A percentile compares a stretch with the other conserved stretches of the same genome.
phyloP scores from a whole-genome alignment of 768 basidiomycete genomes.

The Suillus placidus region DNA sequence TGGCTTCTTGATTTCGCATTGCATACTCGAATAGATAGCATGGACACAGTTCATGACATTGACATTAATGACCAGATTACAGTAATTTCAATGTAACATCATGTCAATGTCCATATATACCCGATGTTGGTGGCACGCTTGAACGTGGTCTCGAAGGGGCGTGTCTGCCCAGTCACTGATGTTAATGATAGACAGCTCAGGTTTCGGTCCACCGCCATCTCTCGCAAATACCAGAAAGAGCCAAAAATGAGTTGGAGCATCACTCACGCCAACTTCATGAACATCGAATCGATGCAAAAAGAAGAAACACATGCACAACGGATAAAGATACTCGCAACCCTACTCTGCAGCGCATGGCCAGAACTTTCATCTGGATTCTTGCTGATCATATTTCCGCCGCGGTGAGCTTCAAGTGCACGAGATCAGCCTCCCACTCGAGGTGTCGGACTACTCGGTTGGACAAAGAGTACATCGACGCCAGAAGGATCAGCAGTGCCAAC shows the following conservation, averaged over 20 bases:
- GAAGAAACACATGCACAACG: neutral
- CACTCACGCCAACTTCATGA: neutral
- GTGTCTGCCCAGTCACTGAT: neutral
- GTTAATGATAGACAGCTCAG: neutral
- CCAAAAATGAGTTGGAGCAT: neutral
- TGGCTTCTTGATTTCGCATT: neutral
- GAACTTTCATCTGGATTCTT: neutral
- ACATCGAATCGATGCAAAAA: neutral
- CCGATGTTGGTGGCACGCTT: neutral
- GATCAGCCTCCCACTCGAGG: neutral
- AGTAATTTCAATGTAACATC: neutral
- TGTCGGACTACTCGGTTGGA: neutral
- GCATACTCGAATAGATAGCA: neutral
- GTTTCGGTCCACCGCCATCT: neutral
- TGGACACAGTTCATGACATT: neutral
- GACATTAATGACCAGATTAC: neutral
- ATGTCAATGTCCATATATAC: neutral
- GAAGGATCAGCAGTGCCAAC: neutral
- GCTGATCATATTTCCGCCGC: neutral
- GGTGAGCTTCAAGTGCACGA: neutral
- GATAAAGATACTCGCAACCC: neutral
- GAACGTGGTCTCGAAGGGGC: neutral
- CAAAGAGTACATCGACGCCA: neutral
- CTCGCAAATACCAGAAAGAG: neutral
- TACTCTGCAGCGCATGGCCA: neutral